These are phyloP conservation scores for Ophiobolus disseminans DNA, from an alignment of 2,329 filamentous ascomycete genomes.

Conservation along the genomic window DNA sequence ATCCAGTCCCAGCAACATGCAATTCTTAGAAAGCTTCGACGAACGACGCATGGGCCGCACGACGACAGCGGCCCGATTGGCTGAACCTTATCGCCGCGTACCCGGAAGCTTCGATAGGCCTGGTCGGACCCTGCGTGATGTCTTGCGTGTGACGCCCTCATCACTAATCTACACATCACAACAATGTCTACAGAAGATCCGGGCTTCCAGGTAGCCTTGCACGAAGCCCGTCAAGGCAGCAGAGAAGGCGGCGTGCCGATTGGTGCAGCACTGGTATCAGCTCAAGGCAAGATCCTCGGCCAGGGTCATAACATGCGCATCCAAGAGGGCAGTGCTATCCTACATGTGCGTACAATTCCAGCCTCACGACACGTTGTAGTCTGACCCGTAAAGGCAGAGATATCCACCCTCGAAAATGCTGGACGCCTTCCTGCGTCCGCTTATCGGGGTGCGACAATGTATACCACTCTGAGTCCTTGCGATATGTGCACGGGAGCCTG, in stretches of 20 bases:
- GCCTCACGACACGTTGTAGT: not conserved
- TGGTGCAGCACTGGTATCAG: constrained; percentile 69
- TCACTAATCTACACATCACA: not conserved
- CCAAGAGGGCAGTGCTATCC: constrained; percentile 72
- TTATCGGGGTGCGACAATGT: constrained; percentile 80
- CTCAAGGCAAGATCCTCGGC: constrained; percentile 73
- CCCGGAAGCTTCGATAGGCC: constrained; percentile 13
- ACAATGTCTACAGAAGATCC: constrained; percentile 37
- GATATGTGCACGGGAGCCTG: constrained; percentile 85
- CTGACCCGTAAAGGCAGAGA: constrained; percentile 67
- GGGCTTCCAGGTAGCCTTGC: constrained; percentile 65
- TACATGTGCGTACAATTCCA: constrained; percentile 63
- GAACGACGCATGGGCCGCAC: constrained; percentile 5
- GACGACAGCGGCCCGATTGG: constrained; percentile 18
- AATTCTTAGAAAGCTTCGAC: constrained; percentile 8
- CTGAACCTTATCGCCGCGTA: constrained; percentile 25
- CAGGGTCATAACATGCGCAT: constrained; percentile 78
- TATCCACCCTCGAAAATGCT: constrained; percentile 75
- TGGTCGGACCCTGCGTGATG: constrained; percentile 19
- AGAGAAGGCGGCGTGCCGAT: constrained; percentile 66
- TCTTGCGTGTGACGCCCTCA: constrained; percentile 3
- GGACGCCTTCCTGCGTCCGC: constrained; percentile 72
- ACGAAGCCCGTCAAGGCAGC: constrained; percentile 63
- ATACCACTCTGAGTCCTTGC: constrained; percentile 79
- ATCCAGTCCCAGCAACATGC: constrained; percentile 1